Percentiles rank a stretch among this genome's conserved stretches.
phyloP scores from a whole-genome alignment of 768 basidiomycete genomes.

The Hericium rajendrae region DNA sequence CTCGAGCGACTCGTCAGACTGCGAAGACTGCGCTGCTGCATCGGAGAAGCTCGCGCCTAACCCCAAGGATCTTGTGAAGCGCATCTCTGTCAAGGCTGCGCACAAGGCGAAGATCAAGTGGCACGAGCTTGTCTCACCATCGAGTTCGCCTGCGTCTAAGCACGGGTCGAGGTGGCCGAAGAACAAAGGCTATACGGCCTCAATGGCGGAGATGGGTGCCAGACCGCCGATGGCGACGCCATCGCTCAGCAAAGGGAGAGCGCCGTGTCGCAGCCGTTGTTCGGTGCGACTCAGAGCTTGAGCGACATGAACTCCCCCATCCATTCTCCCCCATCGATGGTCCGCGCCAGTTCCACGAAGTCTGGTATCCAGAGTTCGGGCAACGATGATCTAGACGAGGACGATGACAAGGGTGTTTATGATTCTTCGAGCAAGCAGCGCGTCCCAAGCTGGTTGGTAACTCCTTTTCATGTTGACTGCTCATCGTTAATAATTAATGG shows the following conservation, averaged over 20 bases:
- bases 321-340: background rate
- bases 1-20: constrained; percentile 10
- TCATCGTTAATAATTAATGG: background rate
- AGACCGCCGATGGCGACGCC: background rate
- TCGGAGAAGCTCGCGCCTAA: background rate
- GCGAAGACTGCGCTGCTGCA: constrained; percentile 7
- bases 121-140: constrained; percentile 6
- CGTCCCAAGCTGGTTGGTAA: constrained; percentile 71
- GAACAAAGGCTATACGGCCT: background rate
- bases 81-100: constrained; percentile 12
- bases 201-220: background rate
- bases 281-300: background rate
- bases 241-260: background rate
- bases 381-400: constrained; percentile 26
- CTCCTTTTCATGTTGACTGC: background rate
- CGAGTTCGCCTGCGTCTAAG: background rate
- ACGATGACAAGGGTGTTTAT: constrained; percentile 54
- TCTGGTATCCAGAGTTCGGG: constrained; percentile 11
- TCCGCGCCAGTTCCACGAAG: constrained; percentile 1
- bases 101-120: constrained; percentile 13
- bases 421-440: constrained; percentile 76
- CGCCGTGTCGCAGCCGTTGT: background rate
- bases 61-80: constrained; percentile 8
- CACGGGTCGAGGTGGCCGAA: background rate
- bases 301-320: background rate